Evolutionary conservation across 2,329 filamentous ascomycete genomes (phyloP).

Genomic region (Exophiala xenobiotica): DNA sequence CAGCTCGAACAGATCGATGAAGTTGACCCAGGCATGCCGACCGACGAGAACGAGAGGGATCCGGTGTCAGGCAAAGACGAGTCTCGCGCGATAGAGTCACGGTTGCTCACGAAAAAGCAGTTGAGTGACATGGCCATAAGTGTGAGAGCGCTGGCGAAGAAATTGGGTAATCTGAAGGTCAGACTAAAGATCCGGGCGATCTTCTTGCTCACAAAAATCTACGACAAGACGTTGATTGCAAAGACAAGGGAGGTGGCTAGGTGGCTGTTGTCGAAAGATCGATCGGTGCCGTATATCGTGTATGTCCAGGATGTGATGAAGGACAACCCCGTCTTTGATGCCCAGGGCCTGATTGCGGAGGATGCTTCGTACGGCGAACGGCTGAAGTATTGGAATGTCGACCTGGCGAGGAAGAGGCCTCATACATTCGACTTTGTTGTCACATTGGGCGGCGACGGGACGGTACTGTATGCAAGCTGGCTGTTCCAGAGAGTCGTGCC

Average conservation of each 20-base stretch:
- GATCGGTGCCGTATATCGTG: conserved; percentile 69
- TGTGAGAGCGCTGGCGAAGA: conserved; percentile 84
- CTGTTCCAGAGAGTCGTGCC: conserved; percentile 94
- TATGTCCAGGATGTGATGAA: conserved; percentile 76
- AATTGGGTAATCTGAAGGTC: conserved; percentile 77
- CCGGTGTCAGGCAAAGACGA: conserved; percentile 32
- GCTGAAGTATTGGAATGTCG: conserved; percentile 78
- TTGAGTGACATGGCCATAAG: conserved; percentile 96
- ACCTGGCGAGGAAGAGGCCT: conserved; percentile 73
- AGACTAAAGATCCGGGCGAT: conserved; percentile 78
- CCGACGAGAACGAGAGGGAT: conserved; percentile 11
- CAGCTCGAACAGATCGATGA: conserved; percentile 27
- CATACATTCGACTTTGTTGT: conserved; percentile 93
- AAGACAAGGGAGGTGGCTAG: conserved; percentile 73
- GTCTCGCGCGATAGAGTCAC: conserved; percentile 54
- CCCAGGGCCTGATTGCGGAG: conserved; percentile 64
- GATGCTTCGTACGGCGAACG: conserved; percentile 56
- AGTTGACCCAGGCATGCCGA: conserved; percentile 30
- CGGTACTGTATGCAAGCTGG: conserved; percentile 93
- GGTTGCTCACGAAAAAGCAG: conserved; percentile 92
- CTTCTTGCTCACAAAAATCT: conserved; percentile 88
- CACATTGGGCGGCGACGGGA: conserved; percentile 89
- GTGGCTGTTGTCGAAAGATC: conserved; percentile 75
- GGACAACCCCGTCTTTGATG: conserved; percentile 71
- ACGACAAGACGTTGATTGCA: conserved; percentile 75